phyloP scores from a whole-genome alignment of 257 asterid species.

The Nicotiana benthamiana region DNA sequence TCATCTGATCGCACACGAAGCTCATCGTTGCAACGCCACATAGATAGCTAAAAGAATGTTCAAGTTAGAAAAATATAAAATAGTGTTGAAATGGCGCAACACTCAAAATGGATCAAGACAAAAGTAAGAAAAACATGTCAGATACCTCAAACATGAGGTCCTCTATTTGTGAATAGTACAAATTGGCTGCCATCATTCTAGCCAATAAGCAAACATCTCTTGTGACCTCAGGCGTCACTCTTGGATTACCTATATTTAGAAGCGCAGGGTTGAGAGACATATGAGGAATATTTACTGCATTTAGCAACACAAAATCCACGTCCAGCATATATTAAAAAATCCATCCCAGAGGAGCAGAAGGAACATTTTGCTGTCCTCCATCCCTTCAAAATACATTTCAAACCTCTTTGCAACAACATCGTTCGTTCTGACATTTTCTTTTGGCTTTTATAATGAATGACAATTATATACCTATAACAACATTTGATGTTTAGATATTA shows the following conservation, averaged over 20 bases:
- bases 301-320: neutral
- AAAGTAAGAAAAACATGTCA: neutral
- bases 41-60: constrained; percentile 26
- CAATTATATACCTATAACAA: too few relatives aligned
- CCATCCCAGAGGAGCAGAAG: neutral
- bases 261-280: neutral
- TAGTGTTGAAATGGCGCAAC: neutral
- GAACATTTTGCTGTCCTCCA: too few relatives aligned
- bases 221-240: constrained; percentile 49
- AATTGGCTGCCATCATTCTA: constrained; percentile 51
- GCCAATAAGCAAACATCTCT: constrained; percentile 49
- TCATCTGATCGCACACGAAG: constrained; percentile 34
- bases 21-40: constrained; percentile 52
- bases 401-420: too few relatives aligned
- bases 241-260: constrained; percentile 33
- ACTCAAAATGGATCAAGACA: neutral
- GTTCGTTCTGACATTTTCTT: too few relatives aligned
- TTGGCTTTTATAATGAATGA: too few relatives aligned
- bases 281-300: neutral
- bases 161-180: constrained; percentile 87
- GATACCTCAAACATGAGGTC: constrained; percentile 94
- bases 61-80: neutral
- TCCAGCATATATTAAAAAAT: neutral
- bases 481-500: too few relatives aligned
- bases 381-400: too few relatives aligned